phyloP scores from a whole-genome alignment of 805 yeast genomes.

The Metschnikowia vanudenii region DNA sequence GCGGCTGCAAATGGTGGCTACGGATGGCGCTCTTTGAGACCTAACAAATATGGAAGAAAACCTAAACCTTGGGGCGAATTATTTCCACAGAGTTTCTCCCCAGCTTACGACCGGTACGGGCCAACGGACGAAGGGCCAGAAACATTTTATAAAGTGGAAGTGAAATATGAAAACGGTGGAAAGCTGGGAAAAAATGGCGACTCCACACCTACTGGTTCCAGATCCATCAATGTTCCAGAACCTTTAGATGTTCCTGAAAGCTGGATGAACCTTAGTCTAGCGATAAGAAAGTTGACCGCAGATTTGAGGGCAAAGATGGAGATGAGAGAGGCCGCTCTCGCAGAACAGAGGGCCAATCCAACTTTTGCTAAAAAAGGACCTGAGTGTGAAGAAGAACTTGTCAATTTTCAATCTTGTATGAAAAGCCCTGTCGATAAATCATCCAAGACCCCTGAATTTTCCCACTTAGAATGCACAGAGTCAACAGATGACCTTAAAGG shows the following conservation, averaged over 20 bases:
- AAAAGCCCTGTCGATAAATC: not conserved
- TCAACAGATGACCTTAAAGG: not conserved
- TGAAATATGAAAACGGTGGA: not conserved
- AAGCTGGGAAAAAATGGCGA: not conserved
- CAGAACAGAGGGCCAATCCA: not conserved
- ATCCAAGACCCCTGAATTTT: not conserved
- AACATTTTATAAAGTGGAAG: not conserved
- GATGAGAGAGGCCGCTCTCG: not conserved
- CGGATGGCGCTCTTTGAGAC: not conserved
- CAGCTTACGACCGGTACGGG: not conserved
- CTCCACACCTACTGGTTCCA: not conserved
- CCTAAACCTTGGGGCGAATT: not conserved
- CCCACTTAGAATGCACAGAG: not conserved
- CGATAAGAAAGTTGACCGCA: not conserved
- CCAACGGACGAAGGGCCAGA: not conserved
- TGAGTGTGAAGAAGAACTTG: too few species aligned
- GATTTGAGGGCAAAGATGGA: not conserved
- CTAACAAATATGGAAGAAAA: not conserved
- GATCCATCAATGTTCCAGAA: not conserved
- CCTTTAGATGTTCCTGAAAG: not conserved
- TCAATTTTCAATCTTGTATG: not conserved
- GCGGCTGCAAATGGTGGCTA: slow-evolving; percentile 4
- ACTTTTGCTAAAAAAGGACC: too few species aligned
- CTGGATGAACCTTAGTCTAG: not conserved
- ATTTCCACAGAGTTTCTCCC: not conserved